These are phyloP conservation scores for Heliosperma pusillum DNA, from an alignment of 148 eudicot species.

Conservation along the genomic window DNA sequence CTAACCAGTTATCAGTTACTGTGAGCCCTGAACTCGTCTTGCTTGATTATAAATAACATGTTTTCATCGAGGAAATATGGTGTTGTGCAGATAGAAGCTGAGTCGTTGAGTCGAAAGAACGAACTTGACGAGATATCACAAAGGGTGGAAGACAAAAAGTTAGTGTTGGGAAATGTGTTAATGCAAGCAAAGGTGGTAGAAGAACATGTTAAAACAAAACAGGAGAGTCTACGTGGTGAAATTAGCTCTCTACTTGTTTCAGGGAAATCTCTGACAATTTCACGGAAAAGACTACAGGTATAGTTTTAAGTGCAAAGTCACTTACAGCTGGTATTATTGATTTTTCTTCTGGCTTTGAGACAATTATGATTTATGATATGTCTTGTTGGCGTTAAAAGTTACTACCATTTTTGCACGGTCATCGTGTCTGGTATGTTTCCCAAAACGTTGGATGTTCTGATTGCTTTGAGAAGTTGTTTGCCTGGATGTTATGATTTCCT, in stretches of 20 bases:
- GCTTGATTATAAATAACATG: conserved; percentile 3
- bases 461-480: not conserved
- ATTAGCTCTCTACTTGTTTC: conserved; percentile 75
- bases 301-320: not conserved
- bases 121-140: conserved; percentile 85
- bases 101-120: conserved; percentile 62
- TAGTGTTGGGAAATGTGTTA: conserved; percentile 68
- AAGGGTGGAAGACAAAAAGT: conserved; percentile 61
- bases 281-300: conserved; percentile 75
- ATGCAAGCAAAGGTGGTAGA: conserved; percentile 73
- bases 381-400: not conserved
- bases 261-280: conserved; percentile 70
- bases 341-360: conserved; percentile 6
- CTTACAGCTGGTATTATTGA: not conserved
- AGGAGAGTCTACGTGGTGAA: conserved; percentile 69
- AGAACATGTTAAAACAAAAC: conserved; percentile 74
- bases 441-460: not conserved
- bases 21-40: not conserved
- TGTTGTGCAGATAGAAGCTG: conserved; percentile 62
- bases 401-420: not conserved
- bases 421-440: not conserved
- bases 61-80: conserved; percentile 16
- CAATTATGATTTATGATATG: not conserved
- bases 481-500: not conserved
- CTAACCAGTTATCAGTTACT: not conserved